A percentile compares a stretch with the other conserved stretches of the same genome.
phyloP scores from a whole-genome alignment of 441 rosid genomes.

The Erysimum cheiri region DNA sequence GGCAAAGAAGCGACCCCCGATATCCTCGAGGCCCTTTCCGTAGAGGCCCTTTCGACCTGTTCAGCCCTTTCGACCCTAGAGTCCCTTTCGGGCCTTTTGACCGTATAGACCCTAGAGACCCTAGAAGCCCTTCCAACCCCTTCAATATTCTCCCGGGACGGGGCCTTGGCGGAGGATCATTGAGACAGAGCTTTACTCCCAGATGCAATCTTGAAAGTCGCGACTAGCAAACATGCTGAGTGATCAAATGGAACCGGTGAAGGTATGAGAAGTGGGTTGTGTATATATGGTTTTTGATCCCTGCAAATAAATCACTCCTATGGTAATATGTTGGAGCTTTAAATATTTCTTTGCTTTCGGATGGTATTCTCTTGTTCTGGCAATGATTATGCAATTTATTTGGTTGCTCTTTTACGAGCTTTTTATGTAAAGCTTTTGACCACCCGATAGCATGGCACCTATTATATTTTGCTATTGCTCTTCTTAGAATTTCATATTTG shows the following conservation, averaged over 20 bases:
- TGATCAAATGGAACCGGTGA: constrained; percentile 14
- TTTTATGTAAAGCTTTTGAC: constrained; percentile 4
- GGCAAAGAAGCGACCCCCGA: not conserved
- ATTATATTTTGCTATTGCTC: not conserved
- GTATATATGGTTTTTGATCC: constrained; percentile 9
- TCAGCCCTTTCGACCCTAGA: not conserved
- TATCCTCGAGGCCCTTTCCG: not conserved
- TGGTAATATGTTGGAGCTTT: not conserved
- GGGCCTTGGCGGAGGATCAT: constrained; percentile 16
- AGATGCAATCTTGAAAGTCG: constrained; percentile 48
- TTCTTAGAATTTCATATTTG: constrained; percentile 1
- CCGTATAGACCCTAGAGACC: not conserved
- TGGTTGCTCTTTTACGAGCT: constrained; percentile 19
- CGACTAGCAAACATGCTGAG: constrained; percentile 25
- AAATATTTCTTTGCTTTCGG: constrained; percentile 1
- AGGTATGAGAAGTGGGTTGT: constrained; percentile 15
- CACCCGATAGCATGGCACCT: not conserved
- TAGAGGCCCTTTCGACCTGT: not conserved
- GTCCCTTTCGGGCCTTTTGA: not conserved
- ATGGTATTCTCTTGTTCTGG: constrained; percentile 11
- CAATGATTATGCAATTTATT: not conserved
- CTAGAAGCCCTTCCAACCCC: not conserved
- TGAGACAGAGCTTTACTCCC: constrained; percentile 30
- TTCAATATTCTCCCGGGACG: constrained; percentile 28
- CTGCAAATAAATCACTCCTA: constrained; percentile 25